Evolutionary conservation across 495 filamentous ascomycete genomes (phyloP).

Genomic region (Annulohypoxylon stygium): DNA sequence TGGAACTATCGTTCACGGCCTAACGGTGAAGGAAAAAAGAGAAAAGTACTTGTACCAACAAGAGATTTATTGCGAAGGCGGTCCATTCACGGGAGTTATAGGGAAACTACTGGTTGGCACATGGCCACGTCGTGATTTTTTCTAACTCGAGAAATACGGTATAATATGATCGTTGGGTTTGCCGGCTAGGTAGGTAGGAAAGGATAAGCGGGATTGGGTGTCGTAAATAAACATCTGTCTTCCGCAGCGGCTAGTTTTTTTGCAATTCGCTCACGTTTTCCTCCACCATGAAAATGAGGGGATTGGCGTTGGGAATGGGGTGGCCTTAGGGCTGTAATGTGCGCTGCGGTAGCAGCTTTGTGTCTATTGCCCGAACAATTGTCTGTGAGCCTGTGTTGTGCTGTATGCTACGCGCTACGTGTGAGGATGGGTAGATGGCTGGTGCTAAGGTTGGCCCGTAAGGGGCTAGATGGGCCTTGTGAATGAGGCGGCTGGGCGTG

Average conservation of each 20-base stretch:
- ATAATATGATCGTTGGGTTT: conserved; percentile 10
- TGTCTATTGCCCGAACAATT: not conserved
- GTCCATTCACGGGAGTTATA: conserved; percentile 23
- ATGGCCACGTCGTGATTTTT: conserved; percentile 9
- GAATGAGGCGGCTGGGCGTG: not conserved
- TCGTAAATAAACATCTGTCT: not conserved
- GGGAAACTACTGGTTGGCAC: conserved; percentile 14
- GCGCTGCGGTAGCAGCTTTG: not conserved
- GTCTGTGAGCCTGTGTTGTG: not conserved
- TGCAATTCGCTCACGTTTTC: not conserved
- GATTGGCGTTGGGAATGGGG: conserved; percentile 36
- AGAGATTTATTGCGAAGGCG: conserved; percentile 17
- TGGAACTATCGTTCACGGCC: not conserved
- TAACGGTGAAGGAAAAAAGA: not conserved
- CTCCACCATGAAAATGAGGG: not conserved
- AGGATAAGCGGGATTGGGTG: conserved; percentile 12
- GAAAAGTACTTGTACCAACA: conserved; percentile 23
- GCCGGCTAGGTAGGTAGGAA: conserved; percentile 33
- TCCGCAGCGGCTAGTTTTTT: conserved; percentile 12
- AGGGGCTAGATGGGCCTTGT: not conserved
- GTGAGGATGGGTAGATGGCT: no score
- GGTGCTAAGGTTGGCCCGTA: not conserved
- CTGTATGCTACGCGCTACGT: not conserved
- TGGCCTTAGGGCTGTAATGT: conserved; percentile 21
- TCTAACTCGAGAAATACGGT: conserved; percentile 9